A percentile compares a stretch with the other conserved stretches of the same genome.
These are phyloP conservation scores for Colletotrichum truncatum DNA, from an alignment of 2,329 filamentous ascomycete species.

Conservation along the genomic window DNA sequence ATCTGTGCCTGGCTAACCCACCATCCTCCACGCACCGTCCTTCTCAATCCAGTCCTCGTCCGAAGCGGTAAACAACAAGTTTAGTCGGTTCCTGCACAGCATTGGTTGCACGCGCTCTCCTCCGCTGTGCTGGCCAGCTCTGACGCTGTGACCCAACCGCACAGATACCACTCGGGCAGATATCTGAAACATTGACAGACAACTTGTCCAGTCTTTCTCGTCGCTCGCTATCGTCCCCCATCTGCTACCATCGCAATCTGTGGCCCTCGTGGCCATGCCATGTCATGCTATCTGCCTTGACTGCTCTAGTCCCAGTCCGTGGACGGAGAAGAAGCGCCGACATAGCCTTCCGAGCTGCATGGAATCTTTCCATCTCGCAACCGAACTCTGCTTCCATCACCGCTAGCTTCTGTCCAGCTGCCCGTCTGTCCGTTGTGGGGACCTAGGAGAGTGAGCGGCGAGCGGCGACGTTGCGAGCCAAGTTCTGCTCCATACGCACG, in stretches of 20 bases:
- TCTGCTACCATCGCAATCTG: background rate
- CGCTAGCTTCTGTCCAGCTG: background rate
- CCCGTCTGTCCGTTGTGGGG: background rate
- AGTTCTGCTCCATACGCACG: slow-evolving; percentile 9
- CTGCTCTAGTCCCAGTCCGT: slow-evolving; percentile 21
- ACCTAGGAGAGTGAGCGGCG: too few species aligned
- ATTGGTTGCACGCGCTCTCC: slow-evolving; percentile 12
- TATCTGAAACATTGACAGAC: slow-evolving; percentile 33
- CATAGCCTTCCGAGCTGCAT: slow-evolving; percentile 28
- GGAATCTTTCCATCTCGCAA: slow-evolving; percentile 29
- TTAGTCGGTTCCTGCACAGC: slow-evolving; percentile 20
- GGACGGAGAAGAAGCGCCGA: slow-evolving; percentile 28
- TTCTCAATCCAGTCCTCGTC: slow-evolving; percentile 22
- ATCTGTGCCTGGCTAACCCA: slow-evolving; percentile 20
- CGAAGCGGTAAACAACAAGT: slow-evolving; percentile 21
- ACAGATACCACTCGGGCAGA: slow-evolving; percentile 23
- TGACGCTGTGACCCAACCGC: slow-evolving; percentile 20
- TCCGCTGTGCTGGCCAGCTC: slow-evolving; percentile 13
- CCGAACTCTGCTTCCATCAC: slow-evolving; percentile 19
- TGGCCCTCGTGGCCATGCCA: background rate
- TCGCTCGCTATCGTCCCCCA: too few species aligned
- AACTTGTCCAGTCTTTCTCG: slow-evolving; percentile 24
- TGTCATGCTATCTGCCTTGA: slow-evolving; percentile 8
- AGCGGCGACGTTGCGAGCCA: background rate
- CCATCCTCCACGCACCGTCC: slow-evolving; percentile 18